A percentile compares a stretch with the other conserved stretches of the same genome.
phyloP scores from a whole-genome alignment of 305 asterid species.

The Plantago coronopus region DNA sequence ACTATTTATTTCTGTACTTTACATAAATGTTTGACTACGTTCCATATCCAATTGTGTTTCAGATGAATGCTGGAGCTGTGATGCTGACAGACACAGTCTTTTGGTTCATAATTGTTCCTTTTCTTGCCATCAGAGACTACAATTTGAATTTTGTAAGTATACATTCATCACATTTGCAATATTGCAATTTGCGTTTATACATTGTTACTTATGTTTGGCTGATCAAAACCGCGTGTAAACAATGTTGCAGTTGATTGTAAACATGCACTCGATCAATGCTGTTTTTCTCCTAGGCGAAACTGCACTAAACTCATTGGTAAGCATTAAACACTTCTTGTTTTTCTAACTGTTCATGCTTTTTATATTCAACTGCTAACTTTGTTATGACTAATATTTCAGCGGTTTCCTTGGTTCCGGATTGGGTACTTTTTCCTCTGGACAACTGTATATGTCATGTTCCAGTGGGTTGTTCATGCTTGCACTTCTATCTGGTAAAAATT shows the following conservation, averaged over 20 bases:
- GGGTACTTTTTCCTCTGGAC: conserved; percentile 91
- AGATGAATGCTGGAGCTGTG: conserved; percentile 99
- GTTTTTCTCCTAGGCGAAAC: conserved; percentile 82
- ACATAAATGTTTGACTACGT: background rate
- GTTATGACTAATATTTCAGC: conserved; percentile 41
- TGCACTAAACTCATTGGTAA: conserved; percentile 79
- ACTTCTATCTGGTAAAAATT: conserved; percentile 55
- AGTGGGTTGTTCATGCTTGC: conserved; percentile 84
- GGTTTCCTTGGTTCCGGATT: conserved; percentile 93
- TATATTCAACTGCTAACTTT: conserved; percentile 7
- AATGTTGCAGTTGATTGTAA: conserved; percentile 70
- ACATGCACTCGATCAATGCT: conserved; percentile 88
- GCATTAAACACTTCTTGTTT: conserved; percentile 7
- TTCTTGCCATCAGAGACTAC: conserved; percentile 76
- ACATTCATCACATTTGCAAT: background rate
- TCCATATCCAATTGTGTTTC: background rate
- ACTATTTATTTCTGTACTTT: background rate
- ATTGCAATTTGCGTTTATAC: background rate
- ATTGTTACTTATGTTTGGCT: conserved; percentile 12
- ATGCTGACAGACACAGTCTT: conserved; percentile 80
- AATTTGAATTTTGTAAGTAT: conserved; percentile 75
- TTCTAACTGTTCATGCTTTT: background rate
- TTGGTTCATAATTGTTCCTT: conserved; percentile 93
- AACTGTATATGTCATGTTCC: conserved; percentile 57
- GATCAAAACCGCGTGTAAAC: conserved; percentile 13